Conservation (phyloP, 345 rosid genomes). For the Citropsis articulata region DNA sequence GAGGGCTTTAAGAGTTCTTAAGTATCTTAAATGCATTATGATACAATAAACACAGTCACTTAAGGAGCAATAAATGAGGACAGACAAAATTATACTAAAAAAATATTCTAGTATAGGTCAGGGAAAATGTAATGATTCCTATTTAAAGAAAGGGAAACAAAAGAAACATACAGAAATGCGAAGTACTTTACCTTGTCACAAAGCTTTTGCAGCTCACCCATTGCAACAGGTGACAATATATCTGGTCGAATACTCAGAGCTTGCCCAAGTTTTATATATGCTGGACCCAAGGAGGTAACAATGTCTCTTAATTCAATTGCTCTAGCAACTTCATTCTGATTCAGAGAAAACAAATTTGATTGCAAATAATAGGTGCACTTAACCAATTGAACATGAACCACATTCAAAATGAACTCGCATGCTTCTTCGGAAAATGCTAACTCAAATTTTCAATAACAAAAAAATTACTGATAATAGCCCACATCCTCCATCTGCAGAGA, state of each 20-base stretch:
- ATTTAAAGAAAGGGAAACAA: not conserved
- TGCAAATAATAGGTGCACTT: not conserved
- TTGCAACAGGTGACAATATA: constrained; percentile 87
- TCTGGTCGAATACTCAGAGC: constrained; percentile 98
- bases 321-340: constrained; percentile 93
- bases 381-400: not conserved
- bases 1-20: not conserved
- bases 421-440: not conserved
- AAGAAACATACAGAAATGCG: not conserved
- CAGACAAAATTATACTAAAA: not conserved
- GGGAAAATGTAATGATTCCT: not conserved
- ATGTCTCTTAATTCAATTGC: constrained; percentile 97
- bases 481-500: not conserved
- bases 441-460: not conserved
- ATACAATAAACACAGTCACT: not conserved
- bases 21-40: not conserved
- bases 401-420: not conserved
- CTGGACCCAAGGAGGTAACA: constrained; percentile 98
- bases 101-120: not conserved
- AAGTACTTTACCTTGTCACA: constrained; percentile 78
- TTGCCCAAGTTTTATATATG: constrained; percentile 96
- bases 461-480: not conserved
- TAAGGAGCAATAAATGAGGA: not conserved
- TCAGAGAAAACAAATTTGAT: constrained; percentile 8
- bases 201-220: constrained; percentile 94